These are phyloP conservation scores for Talaromyces piceae DNA, from an alignment of 2,329 filamentous ascomycete genomes.

Conservation along the genomic window DNA sequence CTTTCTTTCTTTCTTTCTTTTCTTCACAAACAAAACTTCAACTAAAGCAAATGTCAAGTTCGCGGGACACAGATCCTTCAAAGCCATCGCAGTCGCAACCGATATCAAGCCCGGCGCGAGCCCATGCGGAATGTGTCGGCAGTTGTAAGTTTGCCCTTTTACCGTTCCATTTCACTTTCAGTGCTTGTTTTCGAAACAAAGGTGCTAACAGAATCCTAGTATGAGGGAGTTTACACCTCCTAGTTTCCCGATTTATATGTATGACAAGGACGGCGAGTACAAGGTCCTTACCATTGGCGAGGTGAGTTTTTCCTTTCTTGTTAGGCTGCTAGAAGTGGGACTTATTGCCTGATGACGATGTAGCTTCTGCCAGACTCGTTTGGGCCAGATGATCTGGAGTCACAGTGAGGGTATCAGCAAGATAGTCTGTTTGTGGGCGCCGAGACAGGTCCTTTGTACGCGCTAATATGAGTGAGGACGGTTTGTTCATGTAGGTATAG, in stretches of 20 bases:
- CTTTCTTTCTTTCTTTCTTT: not conserved
- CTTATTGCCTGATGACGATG: not conserved
- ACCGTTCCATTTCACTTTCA: conserved; percentile 2
- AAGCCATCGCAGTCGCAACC: conserved; percentile 77
- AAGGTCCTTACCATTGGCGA: conserved; percentile 31
- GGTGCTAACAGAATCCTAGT: conserved; percentile 15
- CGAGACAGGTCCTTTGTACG: no score
- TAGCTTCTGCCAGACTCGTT: conserved; percentile 12
- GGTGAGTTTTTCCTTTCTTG: conserved; percentile 18
- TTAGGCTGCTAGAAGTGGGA: not conserved
- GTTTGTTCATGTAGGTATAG: not conserved
- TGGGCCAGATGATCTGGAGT: conserved; percentile 9
- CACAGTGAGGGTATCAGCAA: not conserved
- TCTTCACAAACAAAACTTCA: not conserved
- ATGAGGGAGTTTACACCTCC: conserved; percentile 68
- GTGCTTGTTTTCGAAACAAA: no score
- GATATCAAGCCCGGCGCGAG: conserved; percentile 60
- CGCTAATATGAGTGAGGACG: no score
- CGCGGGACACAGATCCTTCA: conserved; percentile 51
- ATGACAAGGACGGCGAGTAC: conserved; percentile 68
- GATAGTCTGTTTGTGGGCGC: not conserved
- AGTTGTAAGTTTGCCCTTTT: conserved; percentile 53
- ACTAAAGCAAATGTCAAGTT: conserved; percentile 21
- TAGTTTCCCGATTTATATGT: conserved; percentile 81
- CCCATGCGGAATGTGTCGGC: conserved; percentile 93